These are phyloP conservation scores for Globisporangium parvum DNA, from an alignment of 352 stramenopile species.

Conservation along the genomic window DNA sequence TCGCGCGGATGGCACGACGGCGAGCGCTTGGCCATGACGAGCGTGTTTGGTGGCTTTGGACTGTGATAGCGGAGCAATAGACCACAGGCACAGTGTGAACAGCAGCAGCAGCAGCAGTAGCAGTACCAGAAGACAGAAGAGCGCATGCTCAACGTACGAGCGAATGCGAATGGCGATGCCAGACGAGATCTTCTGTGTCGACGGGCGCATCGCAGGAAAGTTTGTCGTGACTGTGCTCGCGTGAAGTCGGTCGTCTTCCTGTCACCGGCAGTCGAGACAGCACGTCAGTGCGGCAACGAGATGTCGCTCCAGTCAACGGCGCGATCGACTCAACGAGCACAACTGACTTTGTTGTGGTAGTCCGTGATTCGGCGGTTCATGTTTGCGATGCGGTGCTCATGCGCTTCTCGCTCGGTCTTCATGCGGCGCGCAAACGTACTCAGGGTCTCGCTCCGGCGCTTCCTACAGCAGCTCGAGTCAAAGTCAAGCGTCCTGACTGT, in stretches of 20 bases:
- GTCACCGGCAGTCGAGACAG: background rate
- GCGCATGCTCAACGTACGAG: conserved; percentile 31
- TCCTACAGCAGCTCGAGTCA: conserved; percentile 13
- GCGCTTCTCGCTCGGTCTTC: conserved; percentile 44
- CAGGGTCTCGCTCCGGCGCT: conserved; percentile 38
- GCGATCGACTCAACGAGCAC: background rate
- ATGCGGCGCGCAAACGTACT: conserved; percentile 55
- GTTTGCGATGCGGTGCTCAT: conserved; percentile 61
- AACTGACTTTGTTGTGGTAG: conserved; percentile 59
- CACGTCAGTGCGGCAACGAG: background rate
- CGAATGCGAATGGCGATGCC: conserved; percentile 58
- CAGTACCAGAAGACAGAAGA: background rate
- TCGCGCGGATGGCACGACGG: conserved; percentile 13
- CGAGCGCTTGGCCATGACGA: conserved; percentile 32
- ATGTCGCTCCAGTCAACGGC: too few species aligned
- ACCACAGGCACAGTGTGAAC: background rate
- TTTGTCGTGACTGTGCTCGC: conserved; percentile 63
- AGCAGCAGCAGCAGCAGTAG: background rate
- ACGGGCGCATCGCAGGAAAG: conserved; percentile 77
- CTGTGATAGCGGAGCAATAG: conserved; percentile 11
- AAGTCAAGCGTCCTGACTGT: background rate
- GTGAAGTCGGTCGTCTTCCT: conserved; percentile 63
- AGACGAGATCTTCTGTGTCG: conserved; percentile 60
- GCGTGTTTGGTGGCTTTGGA: conserved; percentile 51
- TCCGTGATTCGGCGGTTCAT: conserved; percentile 82